A percentile compares a stretch with the other conserved stretches of the same genome.
phyloP scores from a whole-genome alignment of 345 rosid species.

The Hibiscus syriacus region DNA sequence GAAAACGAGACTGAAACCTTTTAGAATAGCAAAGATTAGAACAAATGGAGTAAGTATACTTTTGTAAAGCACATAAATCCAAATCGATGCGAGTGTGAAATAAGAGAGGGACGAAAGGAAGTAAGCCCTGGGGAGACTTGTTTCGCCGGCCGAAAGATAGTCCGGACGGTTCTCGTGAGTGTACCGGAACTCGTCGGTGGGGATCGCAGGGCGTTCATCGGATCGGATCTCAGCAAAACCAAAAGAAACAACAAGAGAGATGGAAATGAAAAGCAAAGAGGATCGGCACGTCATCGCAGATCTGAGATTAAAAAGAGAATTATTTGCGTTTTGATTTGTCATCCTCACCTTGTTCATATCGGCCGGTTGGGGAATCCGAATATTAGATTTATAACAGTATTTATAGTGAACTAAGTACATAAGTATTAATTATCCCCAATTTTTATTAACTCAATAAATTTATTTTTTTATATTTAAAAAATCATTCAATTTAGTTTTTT shows the following conservation, averaged over 20 bases:
- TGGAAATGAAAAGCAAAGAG: slow-evolving; percentile 11
- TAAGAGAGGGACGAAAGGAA: slow-evolving; percentile 59
- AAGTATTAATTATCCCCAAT: background rate
- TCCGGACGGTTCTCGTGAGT: slow-evolving; percentile 64
- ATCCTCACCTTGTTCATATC: background rate
- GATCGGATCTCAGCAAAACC: slow-evolving; percentile 31
- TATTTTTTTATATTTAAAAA: no score
- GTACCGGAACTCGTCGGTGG: slow-evolving; percentile 76
- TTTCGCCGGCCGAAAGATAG: slow-evolving; percentile 75
- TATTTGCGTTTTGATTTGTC: background rate
- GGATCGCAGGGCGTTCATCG: background rate
- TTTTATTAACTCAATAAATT: no score
- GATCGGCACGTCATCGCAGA: slow-evolving; percentile 1
- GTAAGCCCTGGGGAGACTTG: slow-evolving; percentile 70
- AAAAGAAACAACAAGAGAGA: slow-evolving; percentile 19
- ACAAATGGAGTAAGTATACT: slow-evolving; percentile 83
- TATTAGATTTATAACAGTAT: no score
- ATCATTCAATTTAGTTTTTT: no score
- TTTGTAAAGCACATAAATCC: slow-evolving; percentile 61
- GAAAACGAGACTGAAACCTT: slow-evolving; percentile 57
- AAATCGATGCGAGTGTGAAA: slow-evolving; percentile 49
- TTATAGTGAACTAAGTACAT: background rate
- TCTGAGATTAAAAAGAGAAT: background rate
- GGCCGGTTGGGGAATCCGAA: background rate
- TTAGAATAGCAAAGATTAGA: slow-evolving; percentile 59